Evolutionary conservation across 2,329 filamentous ascomycete genomes (phyloP).

Genomic region (Truncatella angustata): DNA sequence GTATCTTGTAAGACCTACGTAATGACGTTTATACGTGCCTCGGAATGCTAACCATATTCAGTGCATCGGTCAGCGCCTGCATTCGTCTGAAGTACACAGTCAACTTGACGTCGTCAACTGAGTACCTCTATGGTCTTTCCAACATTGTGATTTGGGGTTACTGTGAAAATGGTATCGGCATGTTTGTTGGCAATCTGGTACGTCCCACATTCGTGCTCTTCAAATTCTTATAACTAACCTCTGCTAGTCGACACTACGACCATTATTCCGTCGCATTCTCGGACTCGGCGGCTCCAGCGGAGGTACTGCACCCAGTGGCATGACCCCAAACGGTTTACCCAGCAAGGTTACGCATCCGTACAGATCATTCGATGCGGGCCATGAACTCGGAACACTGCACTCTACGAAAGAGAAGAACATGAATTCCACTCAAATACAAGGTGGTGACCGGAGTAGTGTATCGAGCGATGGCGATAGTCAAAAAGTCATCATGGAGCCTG

Average conservation of each 20-base stretch:
- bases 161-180: conserved; percentile 18
- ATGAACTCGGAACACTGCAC: conserved; percentile 8
- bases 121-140: conserved; percentile 17
- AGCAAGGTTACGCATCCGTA: conserved; percentile 14
- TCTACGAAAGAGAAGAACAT: neutral
- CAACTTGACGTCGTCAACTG: conserved; percentile 14
- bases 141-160: conserved; percentile 22
- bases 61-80: conserved; percentile 17
- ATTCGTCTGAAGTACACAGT: conserved; percentile 20
- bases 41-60: conserved; percentile 7
- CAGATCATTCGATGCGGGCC: conserved; percentile 9
- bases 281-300: conserved; percentile 11
- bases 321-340: conserved; percentile 11
- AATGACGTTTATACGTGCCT: neutral
- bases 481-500: conserved; percentile 9
- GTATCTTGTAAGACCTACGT: conserved; percentile 11
- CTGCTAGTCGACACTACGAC: conserved; percentile 16
- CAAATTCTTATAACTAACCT: no score
- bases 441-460: conserved; percentile 3
- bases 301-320: conserved; percentile 1
- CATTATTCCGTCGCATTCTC: conserved; percentile 15
- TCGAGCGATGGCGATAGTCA: conserved; percentile 15
- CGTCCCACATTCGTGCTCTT: no score
- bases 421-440: conserved; percentile 7
- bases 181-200: conserved; percentile 17